phyloP scores from a whole-genome alignment of 1,284 basidiomycete species.

The Bondarzewia mesenterica region DNA sequence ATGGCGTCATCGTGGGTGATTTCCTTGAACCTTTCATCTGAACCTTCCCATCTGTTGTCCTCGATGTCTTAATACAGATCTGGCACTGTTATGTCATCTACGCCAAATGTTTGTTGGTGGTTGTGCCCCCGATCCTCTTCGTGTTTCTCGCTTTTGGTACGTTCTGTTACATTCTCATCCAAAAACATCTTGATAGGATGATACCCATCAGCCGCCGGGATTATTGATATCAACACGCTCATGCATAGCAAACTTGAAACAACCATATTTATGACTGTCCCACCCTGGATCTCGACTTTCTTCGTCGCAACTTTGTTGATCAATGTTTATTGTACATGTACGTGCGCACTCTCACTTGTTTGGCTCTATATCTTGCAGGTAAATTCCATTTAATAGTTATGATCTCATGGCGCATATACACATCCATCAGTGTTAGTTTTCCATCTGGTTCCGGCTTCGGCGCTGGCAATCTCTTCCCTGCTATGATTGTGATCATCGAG shows the following conservation, averaged over 20 bases:
- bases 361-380: background rate
- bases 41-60: background rate
- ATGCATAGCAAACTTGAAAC: background rate
- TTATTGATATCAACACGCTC: background rate
- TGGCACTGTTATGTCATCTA: conserved; percentile 9
- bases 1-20: conserved; percentile 6
- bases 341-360: background rate
- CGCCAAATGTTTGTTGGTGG: background rate
- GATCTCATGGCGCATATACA: conserved; percentile 6
- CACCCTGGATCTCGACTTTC: conserved; percentile 5
- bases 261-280: conserved; percentile 2
- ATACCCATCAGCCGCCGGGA: background rate
- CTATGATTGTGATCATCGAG: conserved; percentile 6
- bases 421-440: background rate
- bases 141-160: conserved; percentile 5
- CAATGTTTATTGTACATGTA: conserved; percentile 9
- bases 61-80: conserved; percentile 3
- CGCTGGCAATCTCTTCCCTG: background rate
- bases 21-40: background rate
- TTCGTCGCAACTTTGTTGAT: conserved; percentile 5
- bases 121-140: background rate
- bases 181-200: background rate
- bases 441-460: background rate
- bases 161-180: background rate
- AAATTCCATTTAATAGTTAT: background rate